Conservation (phyloP, 192 early-diverging fungal species). For the Kickxella alabastrina region DNA sequence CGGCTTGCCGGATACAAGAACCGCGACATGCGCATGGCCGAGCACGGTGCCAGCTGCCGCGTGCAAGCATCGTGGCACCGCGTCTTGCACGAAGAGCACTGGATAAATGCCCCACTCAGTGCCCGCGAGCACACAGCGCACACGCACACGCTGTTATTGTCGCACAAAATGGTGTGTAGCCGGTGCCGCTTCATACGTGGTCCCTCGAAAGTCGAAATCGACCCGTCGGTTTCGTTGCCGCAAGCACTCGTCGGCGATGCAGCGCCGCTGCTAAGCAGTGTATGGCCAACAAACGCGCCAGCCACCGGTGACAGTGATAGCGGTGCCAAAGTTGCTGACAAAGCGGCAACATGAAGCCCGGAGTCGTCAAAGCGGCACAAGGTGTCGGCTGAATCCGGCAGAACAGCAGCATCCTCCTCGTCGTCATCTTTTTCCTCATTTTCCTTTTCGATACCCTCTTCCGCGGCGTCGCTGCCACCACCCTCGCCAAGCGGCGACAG, state of each 20-base stretch:
- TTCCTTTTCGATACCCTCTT: not conserved
- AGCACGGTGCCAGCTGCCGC: conserved; percentile 26
- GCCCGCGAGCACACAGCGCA: conserved; percentile 31
- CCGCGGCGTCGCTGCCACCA: not conserved
- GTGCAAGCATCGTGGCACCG: conserved; percentile 49
- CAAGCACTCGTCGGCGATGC: conserved; percentile 4
- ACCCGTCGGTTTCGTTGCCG: conserved; percentile 43
- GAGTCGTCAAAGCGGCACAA: too few relatives aligned
- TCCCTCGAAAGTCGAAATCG: conserved; percentile 49
- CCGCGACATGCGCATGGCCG: conserved; percentile 52
- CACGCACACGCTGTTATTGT: conserved; percentile 28
- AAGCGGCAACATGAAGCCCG: too few relatives aligned
- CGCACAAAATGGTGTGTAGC: conserved; percentile 45
- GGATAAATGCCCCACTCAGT: conserved; percentile 41
- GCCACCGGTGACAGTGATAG: not conserved
- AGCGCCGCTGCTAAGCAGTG: not conserved
- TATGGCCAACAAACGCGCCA: not conserved
- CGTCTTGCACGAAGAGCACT: conserved; percentile 50
- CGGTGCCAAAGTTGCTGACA: too few relatives aligned
- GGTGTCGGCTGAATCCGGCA: too few relatives aligned
- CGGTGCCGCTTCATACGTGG: conserved; percentile 48
- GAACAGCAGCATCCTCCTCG: too few relatives aligned
- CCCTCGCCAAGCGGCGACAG: conserved; percentile 8
- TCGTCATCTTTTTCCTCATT: not conserved
- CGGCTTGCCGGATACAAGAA: conserved; percentile 44